phyloP scores from a whole-genome alignment of 345 rosid species.

The Eucalyptus sp. region DNA sequence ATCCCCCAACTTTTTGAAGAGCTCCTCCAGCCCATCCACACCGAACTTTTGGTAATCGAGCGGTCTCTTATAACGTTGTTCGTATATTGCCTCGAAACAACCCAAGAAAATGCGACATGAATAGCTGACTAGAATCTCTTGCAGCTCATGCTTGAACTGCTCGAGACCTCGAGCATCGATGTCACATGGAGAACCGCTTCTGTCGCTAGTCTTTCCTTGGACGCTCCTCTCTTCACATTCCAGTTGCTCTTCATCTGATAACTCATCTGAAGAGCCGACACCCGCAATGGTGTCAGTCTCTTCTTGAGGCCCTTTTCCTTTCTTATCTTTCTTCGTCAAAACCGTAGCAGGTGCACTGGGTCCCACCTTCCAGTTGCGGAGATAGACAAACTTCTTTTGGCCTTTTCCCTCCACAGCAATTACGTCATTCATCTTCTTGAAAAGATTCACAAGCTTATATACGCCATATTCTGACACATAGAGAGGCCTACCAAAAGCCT shows the following conservation, averaged over 20 bases:
- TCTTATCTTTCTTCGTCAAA: slow-evolving; percentile 43
- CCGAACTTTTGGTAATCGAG: slow-evolving; percentile 46
- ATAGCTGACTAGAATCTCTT: slow-evolving; percentile 83
- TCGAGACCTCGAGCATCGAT: slow-evolving; percentile 19
- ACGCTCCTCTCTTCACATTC: slow-evolving; percentile 19
- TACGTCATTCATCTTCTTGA: slow-evolving; percentile 69
- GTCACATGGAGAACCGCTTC: slow-evolving; percentile 7
- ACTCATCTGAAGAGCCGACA: slow-evolving; percentile 55
- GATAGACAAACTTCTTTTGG: slow-evolving; percentile 56
- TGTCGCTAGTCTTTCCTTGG: slow-evolving; percentile 8
- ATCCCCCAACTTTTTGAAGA: slow-evolving; percentile 53
- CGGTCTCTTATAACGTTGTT: slow-evolving; percentile 70
- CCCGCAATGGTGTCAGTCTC: slow-evolving; percentile 6
- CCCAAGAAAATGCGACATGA: slow-evolving; percentile 56
- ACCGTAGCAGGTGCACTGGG: slow-evolving; percentile 34
- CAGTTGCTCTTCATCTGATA: slow-evolving; percentile 54
- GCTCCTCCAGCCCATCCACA: slow-evolving; percentile 63
- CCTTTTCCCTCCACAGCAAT: slow-evolving; percentile 71
- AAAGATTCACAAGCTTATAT: slow-evolving; percentile 68
- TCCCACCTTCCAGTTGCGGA: slow-evolving; percentile 44
- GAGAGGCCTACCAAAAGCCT: slow-evolving; percentile 66
- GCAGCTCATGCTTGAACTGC: slow-evolving; percentile 74
- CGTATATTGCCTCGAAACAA: slow-evolving; percentile 73
- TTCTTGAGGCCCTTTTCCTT: slow-evolving; percentile 37
- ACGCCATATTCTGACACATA: slow-evolving; percentile 71